Evolutionary conservation across 148 eudicot species (phyloP).

Genomic region (Bassia scoparia): DNA sequence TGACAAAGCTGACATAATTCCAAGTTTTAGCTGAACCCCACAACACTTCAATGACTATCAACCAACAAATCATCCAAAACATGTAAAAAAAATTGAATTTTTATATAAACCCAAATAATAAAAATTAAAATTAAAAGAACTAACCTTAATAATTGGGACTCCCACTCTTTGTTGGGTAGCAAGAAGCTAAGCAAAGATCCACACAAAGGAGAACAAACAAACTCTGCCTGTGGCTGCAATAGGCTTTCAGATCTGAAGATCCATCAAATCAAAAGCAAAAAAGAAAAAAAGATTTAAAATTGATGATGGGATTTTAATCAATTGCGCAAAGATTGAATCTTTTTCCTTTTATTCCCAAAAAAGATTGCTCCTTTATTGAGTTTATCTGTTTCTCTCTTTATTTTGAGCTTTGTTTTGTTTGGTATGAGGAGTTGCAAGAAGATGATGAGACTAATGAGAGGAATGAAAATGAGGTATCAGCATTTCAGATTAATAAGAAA

Average conservation of each 20-base stretch:
- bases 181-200: conserved; percentile 20
- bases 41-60: conserved; percentile 17
- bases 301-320: conserved; percentile 5
- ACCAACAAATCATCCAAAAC: conserved; percentile 18
- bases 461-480: conserved; percentile 25
- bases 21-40: conserved; percentile 21
- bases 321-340: conserved; percentile 9
- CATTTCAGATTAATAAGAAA: background rate
- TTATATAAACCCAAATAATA: too few species aligned
- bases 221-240: conserved; percentile 27
- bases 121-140: background rate
- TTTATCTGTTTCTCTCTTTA: background rate
- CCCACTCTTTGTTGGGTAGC: conserved; percentile 15
- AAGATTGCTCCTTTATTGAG: conserved; percentile 13
- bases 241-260: conserved; percentile 52
- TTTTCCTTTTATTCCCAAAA: background rate
- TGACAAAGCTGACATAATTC: conserved; percentile 12
- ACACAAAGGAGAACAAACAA: background rate
- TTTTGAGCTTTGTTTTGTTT: conserved; percentile 20
- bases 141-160: conserved; percentile 31
- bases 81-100: background rate
- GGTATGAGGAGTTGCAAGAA: conserved; percentile 20
- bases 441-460: conserved; percentile 25
- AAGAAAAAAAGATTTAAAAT: background rate
- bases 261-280: conserved; percentile 30